Evolutionary conservation across 768 basidiomycete species (phyloP), one percentile per base, ranked within the genome.

Genomic region (Pleurotus tuoliensis): DNA sequence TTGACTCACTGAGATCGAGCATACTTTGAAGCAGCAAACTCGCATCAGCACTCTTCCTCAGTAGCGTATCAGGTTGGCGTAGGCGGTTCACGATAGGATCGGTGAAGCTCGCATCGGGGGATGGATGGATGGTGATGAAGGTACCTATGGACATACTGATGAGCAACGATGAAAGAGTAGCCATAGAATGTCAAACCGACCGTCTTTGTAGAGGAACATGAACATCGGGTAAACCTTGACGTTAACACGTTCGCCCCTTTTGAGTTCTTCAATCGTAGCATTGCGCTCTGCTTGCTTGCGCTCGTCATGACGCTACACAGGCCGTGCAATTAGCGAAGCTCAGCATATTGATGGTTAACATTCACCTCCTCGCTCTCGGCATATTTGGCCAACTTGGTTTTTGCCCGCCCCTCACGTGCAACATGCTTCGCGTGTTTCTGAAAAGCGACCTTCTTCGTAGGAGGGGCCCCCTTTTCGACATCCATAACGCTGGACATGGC

Each of bases 1-100:
- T 16, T 12, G 20, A 67, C 73, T 22, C 54, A 81, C 81, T 69
- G 22, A 77, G 73, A 66, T 91, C 90, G 40, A 92, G 71, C 20
- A 92, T 62, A 34, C 81, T 80, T 65, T 91, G 83, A 2, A 91
- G 77, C 6, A 92, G 73, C 11, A 92, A 69, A 9, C 85, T 86
- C 4, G 85, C 75, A 61, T 91, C 90, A 22, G 82, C 82, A 0
- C 84, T 82, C 44, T 74, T 77, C 27, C 87, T 76, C 4, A 90
- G 70, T 4, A 82, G 73, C 0, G 87, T 86, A 59, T 88, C 83
- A 2, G 75, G 71, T 56, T 81, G 79, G 18, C 75, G 73, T 47
- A 90, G 66, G 11, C 87, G 82, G n/a, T 74, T 69, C 16, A 77
- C 67, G 55, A 90, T 84, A 0, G 87, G 83, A 2, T 71, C 68